Evolutionary conservation across 768 basidiomycete species (phyloP).

Genomic region (Pleurotus platypus): DNA sequence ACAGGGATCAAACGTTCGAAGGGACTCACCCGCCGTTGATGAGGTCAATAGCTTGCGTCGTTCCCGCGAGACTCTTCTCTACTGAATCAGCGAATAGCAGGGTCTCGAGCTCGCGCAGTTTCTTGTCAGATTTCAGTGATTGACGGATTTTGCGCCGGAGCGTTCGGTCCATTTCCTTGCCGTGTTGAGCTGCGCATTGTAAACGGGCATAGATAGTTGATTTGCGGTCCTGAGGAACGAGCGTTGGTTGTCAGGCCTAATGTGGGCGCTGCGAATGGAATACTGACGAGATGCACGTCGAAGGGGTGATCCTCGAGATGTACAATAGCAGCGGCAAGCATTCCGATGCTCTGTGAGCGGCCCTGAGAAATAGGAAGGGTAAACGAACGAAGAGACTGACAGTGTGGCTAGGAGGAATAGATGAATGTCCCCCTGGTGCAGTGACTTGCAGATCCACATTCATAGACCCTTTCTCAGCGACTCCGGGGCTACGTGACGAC

Average conservation of each 20-base stretch:
- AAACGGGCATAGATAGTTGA: slow-evolving; percentile 58
- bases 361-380: not conserved
- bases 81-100: slow-evolving; percentile 33
- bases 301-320: slow-evolving; percentile 67
- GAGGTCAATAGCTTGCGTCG: slow-evolving; percentile 78
- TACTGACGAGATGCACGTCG: slow-evolving; percentile 42
- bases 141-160: slow-evolving; percentile 44
- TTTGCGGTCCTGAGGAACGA: slow-evolving; percentile 37
- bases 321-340: slow-evolving; percentile 68
- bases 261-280: not conserved
- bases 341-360: slow-evolving; percentile 64
- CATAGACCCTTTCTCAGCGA: slow-evolving; percentile 73
- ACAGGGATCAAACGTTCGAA: not conserved
- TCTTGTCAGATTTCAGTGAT: slow-evolving; percentile 45
- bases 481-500: slow-evolving; percentile 36
- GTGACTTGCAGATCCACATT: slow-evolving; percentile 61
- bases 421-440: slow-evolving; percentile 81
- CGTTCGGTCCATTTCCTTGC: slow-evolving; percentile 43
- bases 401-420: slow-evolving; percentile 79
- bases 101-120: slow-evolving; percentile 48
- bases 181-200: slow-evolving; percentile 65
- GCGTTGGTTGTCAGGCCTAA: not conserved
- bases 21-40: slow-evolving; percentile 39
- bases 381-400: slow-evolving; percentile 27
- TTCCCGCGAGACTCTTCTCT: slow-evolving; percentile 50